A percentile compares a stretch with the other conserved stretches of the same genome.
Evolutionary conservation across 768 basidiomycete genomes (phyloP).

Genomic region (Myochromella boudieri): DNA sequence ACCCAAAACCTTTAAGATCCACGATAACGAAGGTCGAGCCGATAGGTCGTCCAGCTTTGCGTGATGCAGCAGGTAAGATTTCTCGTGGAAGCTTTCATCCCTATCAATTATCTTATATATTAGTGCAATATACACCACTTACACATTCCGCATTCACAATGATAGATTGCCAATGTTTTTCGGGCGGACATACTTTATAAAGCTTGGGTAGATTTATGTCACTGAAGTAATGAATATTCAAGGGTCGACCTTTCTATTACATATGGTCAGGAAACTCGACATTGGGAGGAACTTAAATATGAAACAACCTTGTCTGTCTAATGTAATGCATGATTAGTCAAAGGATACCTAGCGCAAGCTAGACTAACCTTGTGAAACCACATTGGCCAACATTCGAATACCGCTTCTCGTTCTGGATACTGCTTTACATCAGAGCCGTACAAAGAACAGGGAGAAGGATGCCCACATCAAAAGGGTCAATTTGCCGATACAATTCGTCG

Average conservation of each 20-base stretch:
- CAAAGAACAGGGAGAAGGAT: neutral
- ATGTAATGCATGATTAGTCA: neutral
- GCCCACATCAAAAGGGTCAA: constrained; percentile 73
- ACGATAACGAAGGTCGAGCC: constrained; percentile 62
- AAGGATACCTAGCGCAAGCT: neutral
- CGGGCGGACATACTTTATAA: constrained; percentile 55
- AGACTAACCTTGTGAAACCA: constrained; percentile 70
- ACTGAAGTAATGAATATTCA: constrained; percentile 68
- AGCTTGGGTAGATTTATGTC: constrained; percentile 57
- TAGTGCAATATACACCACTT: constrained; percentile 8
- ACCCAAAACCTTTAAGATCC: constrained; percentile 73
- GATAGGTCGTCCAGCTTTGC: constrained; percentile 51
- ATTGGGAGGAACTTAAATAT: neutral
- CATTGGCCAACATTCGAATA: constrained; percentile 78
- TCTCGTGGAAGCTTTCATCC: constrained; percentile 52
- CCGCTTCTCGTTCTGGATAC: constrained; percentile 69
- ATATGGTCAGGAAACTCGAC: neutral
- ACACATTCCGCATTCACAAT: constrained; percentile 64
- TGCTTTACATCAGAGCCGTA: constrained; percentile 22
- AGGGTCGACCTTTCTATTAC: constrained; percentile 64
- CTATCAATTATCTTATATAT: neutral
- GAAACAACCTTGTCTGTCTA: constrained; percentile 75
- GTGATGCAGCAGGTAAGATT: constrained; percentile 63
- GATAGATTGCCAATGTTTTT: constrained; percentile 62
- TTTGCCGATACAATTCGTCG: constrained; percentile 57